phyloP scores from a whole-genome alignment of 1,284 basidiomycete species.

The Heterobasidion occidentale region DNA sequence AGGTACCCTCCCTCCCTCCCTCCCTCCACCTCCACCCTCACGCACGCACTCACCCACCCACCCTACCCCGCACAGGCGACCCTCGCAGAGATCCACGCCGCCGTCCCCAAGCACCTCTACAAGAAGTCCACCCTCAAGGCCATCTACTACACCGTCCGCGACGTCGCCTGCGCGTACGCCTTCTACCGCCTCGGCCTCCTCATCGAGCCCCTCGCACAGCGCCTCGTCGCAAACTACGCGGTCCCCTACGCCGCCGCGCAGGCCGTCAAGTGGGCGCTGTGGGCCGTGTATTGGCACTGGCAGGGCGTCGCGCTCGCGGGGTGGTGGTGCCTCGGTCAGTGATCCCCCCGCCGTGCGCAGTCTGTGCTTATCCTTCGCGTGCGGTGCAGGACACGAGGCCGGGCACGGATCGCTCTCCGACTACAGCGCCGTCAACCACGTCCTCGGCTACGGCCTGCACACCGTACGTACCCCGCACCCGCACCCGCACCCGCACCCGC shows the following conservation, averaged over 20 bases:
- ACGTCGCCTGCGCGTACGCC: constrained; percentile 45
- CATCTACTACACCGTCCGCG: constrained; percentile 49
- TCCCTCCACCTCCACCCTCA: too few species aligned
- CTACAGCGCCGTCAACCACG: constrained; percentile 28
- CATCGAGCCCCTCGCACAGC: constrained; percentile 39
- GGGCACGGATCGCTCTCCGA: constrained; percentile 42
- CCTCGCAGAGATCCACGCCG: constrained; percentile 36
- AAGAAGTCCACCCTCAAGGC: constrained; percentile 59
- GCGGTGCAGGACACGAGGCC: constrained; percentile 31
- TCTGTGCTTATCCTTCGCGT: neutral
- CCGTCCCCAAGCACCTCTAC: constrained; percentile 57
- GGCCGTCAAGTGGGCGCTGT: constrained; percentile 26
- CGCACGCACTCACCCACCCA: too few species aligned
- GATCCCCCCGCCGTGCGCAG: neutral
- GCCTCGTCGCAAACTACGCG: neutral
- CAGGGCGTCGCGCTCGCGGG: constrained; percentile 58
- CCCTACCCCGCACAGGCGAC: constrained; percentile 22
- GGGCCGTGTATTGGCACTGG: constrained; percentile 55
- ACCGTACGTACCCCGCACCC: constrained; percentile 16
- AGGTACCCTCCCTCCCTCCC: neutral
- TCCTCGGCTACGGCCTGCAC: constrained; percentile 35
- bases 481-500: neutral
- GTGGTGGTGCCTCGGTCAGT: constrained; percentile 39
- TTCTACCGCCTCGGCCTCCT: constrained; percentile 51
- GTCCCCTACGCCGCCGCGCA: neutral